These are phyloP conservation scores for Microcos paniculata DNA, from an alignment of 345 rosid genomes.

Conservation along the genomic window DNA sequence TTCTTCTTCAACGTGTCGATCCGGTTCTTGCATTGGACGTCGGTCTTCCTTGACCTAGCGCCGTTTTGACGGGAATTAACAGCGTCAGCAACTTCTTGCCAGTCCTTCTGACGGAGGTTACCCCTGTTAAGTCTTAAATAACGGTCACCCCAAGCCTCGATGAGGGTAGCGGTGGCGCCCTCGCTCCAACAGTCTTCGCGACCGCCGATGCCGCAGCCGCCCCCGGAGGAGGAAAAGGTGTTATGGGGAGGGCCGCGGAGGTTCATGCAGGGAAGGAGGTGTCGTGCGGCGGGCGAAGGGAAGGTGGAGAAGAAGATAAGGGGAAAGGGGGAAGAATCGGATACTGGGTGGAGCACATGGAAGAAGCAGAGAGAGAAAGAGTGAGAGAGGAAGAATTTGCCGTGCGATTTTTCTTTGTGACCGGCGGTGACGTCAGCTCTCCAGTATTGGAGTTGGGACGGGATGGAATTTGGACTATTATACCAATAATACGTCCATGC, in stretches of 20 bases:
- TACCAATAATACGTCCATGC: not conserved
- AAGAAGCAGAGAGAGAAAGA: not conserved
- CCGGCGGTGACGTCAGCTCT: slow-evolving; percentile 63
- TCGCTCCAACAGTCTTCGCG: slow-evolving; percentile 98
- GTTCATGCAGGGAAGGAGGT: slow-evolving; percentile 27
- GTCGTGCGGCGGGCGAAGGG: slow-evolving; percentile 26
- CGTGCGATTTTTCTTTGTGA: slow-evolving; percentile 26
- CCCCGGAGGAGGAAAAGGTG: slow-evolving; percentile 28
- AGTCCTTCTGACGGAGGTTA: slow-evolving; percentile 77
- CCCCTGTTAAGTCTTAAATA: slow-evolving; percentile 74
- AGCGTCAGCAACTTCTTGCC: slow-evolving; percentile 77
- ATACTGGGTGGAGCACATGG: slow-evolving; percentile 7
- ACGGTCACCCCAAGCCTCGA: slow-evolving; percentile 88
- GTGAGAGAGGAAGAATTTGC: slow-evolving; percentile 16
- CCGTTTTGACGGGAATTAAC: slow-evolving; percentile 54
- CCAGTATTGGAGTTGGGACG: slow-evolving; percentile 28
- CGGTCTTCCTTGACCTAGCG: slow-evolving; percentile 50
- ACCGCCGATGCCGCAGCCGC: slow-evolving; percentile 29
- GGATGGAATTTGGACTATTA: slow-evolving; percentile 9
- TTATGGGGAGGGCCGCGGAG: slow-evolving; percentile 18
- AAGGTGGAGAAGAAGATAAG: slow-evolving; percentile 21
- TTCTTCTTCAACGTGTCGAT: slow-evolving; percentile 48
- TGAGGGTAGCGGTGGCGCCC: slow-evolving; percentile 65
- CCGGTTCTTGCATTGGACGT: slow-evolving; percentile 73
- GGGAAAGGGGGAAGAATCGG: slow-evolving; percentile 16